These are phyloP conservation scores for Fusarium sp. DNA, from an alignment of 2,329 filamentous ascomycete species.

Conservation along the genomic window DNA sequence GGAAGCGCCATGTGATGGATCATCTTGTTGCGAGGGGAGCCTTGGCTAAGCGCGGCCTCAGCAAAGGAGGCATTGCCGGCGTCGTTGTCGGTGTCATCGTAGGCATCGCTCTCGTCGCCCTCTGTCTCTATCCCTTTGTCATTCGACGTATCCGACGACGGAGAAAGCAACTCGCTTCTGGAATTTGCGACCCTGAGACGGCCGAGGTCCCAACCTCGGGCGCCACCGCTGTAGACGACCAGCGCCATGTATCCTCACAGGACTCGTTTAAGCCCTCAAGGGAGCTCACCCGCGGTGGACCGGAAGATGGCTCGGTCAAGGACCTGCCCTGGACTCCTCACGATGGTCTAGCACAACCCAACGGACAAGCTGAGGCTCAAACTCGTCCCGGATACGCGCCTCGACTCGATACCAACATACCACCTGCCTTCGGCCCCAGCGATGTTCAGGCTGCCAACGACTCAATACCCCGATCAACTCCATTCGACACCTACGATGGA, in stretches of 20 bases:
- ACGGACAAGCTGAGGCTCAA: conserved; percentile 23
- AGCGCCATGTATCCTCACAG: conserved; percentile 52
- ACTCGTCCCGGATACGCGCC: conserved; percentile 20
- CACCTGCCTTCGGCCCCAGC: conserved; percentile 11
- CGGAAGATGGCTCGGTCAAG: conserved; percentile 40
- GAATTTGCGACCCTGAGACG: conserved; percentile 48
- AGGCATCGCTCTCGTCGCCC: conserved; percentile 48
- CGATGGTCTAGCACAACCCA: conserved; percentile 30
- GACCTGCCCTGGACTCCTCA: conserved; percentile 43
- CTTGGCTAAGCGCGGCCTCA: conserved; percentile 46
- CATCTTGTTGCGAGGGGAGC: conserved; percentile 34
- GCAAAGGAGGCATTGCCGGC: conserved; percentile 54
- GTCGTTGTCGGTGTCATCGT: conserved; percentile 53
- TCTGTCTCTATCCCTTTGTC: conserved; percentile 57
- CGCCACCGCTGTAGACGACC: conserved; percentile 33
- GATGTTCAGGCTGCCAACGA: conserved; percentile 26
- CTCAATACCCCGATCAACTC: conserved; percentile 33
- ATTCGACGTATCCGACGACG: conserved; percentile 48
- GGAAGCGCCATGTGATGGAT: conserved; percentile 41
- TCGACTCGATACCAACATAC: conserved; percentile 33
- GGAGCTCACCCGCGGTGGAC: conserved; percentile 46
- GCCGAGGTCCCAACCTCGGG: conserved; percentile 37
- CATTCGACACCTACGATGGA: conserved; percentile 40
- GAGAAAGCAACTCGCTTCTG: conserved; percentile 41
- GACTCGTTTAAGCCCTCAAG: conserved; percentile 51